Evolutionary conservation across 495 filamentous ascomycete genomes (phyloP).

Genomic region (Hypoxylon rickii): DNA sequence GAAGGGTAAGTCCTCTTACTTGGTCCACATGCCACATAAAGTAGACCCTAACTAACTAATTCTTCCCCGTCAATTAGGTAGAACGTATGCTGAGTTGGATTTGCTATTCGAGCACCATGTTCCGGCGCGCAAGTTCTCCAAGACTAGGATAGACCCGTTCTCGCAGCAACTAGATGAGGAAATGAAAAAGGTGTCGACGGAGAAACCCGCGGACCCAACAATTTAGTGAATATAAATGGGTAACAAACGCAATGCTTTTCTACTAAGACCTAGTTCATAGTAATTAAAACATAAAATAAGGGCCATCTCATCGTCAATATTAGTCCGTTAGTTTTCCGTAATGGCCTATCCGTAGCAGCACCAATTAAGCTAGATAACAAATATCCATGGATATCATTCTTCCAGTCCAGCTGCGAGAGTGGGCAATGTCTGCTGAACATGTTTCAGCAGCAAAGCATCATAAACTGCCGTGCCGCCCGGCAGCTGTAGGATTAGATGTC

Average conservation of each 20-base stretch:
- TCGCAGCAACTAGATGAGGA: constrained; percentile 4
- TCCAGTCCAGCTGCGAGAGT: constrained; percentile 15
- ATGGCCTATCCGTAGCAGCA: too few relatives aligned
- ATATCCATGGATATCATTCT: too few relatives aligned
- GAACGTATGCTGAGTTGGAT: constrained; percentile 56
- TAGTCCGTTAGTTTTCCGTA: too few relatives aligned
- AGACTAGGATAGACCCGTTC: constrained; percentile 34
- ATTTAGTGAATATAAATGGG: neutral
- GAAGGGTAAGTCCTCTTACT: constrained; percentile 20
- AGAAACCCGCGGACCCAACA: constrained; percentile 8
- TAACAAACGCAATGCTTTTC: too few relatives aligned
- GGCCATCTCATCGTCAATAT: too few relatives aligned
- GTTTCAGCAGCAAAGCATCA: constrained; percentile 31
- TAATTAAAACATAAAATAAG: neutral
- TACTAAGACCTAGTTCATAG: too few relatives aligned
- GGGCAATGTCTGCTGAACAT: constrained; percentile 35
- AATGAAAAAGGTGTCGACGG: constrained; percentile 4
- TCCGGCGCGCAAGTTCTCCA: constrained; percentile 38
- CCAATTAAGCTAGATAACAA: too few relatives aligned
- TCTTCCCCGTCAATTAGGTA: constrained; percentile 12
- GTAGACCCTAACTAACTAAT: constrained; percentile 1
- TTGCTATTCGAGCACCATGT: constrained; percentile 53
- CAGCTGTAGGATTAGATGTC: constrained; percentile 27
- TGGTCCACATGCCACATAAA: too few relatives aligned
- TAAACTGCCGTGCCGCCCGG: constrained; percentile 31